A percentile compares a stretch with the other conserved stretches of the same genome.
These are phyloP conservation scores for Fomitopsis serialis DNA, from an alignment of 768 basidiomycete genomes.

Conservation along the genomic window DNA sequence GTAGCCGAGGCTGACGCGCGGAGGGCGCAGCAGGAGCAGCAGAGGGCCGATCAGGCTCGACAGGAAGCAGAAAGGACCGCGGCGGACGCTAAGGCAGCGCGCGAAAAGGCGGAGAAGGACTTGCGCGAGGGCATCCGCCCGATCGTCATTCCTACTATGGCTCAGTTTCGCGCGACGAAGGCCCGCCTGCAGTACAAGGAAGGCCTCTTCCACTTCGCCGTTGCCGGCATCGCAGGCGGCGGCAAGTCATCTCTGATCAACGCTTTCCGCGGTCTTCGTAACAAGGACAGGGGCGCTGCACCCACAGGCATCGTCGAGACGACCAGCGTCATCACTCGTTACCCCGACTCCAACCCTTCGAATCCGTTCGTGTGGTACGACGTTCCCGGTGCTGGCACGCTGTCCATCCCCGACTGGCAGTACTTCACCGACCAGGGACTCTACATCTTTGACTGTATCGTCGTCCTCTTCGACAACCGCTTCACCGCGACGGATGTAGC, in stretches of 20 bases:
- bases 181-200: neutral
- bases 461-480: constrained; percentile 3
- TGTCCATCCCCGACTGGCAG: neutral
- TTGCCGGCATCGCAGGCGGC: neutral
- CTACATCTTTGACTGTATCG: constrained; percentile 2
- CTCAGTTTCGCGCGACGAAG: neutral
- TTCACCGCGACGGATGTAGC: neutral
- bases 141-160: neutral
- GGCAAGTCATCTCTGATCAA: constrained; percentile 3
- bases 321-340: neutral
- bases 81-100: neutral
- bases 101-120: neutral
- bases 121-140: neutral
- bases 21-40: neutral
- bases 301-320: neutral
- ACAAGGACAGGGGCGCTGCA: neutral
- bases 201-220: constrained; percentile 2
- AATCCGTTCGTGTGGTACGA: constrained; percentile 6
- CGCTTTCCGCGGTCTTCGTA: constrained; percentile 1
- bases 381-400: constrained; percentile 1
- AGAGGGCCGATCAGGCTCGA: neutral
- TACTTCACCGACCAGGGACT: constrained; percentile 2
- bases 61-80: neutral
- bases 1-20: neutral
- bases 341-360: neutral